Evolutionary conservation across 179 eudicot genomes (phyloP).

Genomic region (Patellifolia procumbens): DNA sequence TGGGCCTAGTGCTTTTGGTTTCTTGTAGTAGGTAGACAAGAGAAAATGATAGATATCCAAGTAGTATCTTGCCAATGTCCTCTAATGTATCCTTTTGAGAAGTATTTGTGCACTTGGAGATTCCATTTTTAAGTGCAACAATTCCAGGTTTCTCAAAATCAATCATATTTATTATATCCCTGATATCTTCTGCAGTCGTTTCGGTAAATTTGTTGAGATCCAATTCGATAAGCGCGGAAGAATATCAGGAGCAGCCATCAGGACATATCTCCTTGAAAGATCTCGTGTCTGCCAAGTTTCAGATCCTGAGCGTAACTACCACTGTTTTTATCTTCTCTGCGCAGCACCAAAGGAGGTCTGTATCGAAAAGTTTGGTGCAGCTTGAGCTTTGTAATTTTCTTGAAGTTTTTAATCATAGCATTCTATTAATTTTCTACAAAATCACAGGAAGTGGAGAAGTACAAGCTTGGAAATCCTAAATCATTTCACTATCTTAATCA

Average conservation of each 20-base stretch:
- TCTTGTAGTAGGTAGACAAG: neutral
- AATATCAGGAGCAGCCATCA: conserved; percentile 97
- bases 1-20: neutral
- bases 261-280: conserved; percentile 96
- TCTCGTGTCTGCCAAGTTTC: conserved; percentile 98
- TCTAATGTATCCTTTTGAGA: neutral
- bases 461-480: conserved; percentile 76
- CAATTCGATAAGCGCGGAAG: conserved; percentile 93
- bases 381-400: conserved; percentile 8
- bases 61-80: neutral
- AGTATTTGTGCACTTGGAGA: neutral
- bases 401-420: conserved; percentile 4
- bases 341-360: conserved; percentile 90
- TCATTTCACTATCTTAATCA: conserved; percentile 89
- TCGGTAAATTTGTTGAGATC: conserved; percentile 98
- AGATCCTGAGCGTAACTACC: conserved; percentile 96
- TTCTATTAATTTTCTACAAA: conserved; percentile 7
- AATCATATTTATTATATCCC: conserved; percentile 13
- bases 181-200: conserved; percentile 66
- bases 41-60: neutral
- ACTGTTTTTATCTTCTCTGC: conserved; percentile 96
- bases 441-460: conserved; percentile 70
- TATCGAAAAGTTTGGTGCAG: conserved; percentile 18
- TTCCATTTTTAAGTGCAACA: conserved; percentile 1
- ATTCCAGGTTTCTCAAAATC: neutral